Base-by-base conservation (phyloP, 2,329 filamentous ascomycete genomes). In the Diaporthe helianthi region DNA sequence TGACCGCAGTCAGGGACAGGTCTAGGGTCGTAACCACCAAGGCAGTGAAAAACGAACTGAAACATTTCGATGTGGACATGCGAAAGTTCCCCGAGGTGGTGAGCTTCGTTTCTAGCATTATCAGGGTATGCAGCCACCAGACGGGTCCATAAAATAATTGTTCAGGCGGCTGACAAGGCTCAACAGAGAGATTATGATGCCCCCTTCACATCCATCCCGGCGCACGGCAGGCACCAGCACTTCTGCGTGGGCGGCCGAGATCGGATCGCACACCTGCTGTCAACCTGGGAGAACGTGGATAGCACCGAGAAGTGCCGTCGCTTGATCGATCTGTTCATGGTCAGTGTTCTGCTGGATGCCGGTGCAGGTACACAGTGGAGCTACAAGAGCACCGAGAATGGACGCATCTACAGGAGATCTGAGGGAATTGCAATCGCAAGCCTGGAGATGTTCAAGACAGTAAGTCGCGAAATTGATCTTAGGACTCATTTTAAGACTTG, bases 381-480 rank as follows among this genome's bases (percentile, higher is more conserved):
- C 74, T 99, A 97, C 83, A 96, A 93, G 83, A 97, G 93, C 77
- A 90, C 90, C 72, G 94, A 97, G 77, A 97, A 94, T 73, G 93
- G 93, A 68, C 91, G 90, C 72, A 80, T 92, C 49, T 98, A 95
- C 80, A 86, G 89, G 65, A 89, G 96, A 63, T 97, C 94, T 71
- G 96, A 98, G 79, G 94, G 94, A 10, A 85, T 98, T 67, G 94
- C 94, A 10, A 90, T 91, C 73, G 89, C 89, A 8, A 89, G 86
- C 73, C 77, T 90, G 76, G 94, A 98, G 74, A 97, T 98, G 94
- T 98, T 97, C 86, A 97, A 97, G 82, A 85, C 88, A 17, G 84
- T 86, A 75, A 73, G 81, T 77, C 26, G 29, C 44, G 12, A 8
- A 10, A 3, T 4, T 24, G 31, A 22, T 31, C 36, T 36, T 29